Base-by-base conservation (phyloP, 1,284 basidiomycete genomes). In the Ceratobasidium sp. region DNA sequence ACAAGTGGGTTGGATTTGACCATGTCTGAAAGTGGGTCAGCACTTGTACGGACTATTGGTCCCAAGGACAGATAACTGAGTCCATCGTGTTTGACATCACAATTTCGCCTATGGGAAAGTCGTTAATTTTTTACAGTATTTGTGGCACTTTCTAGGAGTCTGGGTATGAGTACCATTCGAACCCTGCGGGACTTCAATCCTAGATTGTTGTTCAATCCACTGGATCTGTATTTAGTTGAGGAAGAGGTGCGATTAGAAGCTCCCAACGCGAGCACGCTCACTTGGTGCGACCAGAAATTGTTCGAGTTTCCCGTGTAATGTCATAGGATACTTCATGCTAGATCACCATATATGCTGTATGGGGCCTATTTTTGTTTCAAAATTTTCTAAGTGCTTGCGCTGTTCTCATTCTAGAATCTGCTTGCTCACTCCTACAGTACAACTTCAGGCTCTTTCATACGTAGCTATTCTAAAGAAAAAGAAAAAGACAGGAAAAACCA, bases 101-200 rank as follows among this genome's bases (percentile, higher is more conserved):
- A 23, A 79, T 55, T n/a, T 82, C 83, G 56, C 82, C 83, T 0
- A 61, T 66, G 0, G 83, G 82, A 20, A 60, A 18, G 20, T 64
- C 84, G 0, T 81, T 81, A 1, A 80, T 79, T 0, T 75, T 83
- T 3, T 86, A 86, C 77, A 83, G 80, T n/a, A 56, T 56, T 0
- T 86, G 86, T 75, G 83, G 83, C 85, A 0, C 72, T 86, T 9
- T 86, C 85, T 39, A 55, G 83, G 18, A 82, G 84, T 60, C 63
- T 55, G 15, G 84, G 85, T 6, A 33, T 82, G 5, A 61, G 82
- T 3, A 80, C 68, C 0, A 86, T 85, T 12, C 66, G 82, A 1
- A 53, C 86, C 0, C 68, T 86, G 1, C 28, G 83, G 33, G 81
- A 83, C 28, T 86, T 86, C 69, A 80, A 86, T 46, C 3, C 15